Base-by-base conservation (phyloP, 768 basidiomycete genomes). In the Rhizopogon sp. region DNA sequence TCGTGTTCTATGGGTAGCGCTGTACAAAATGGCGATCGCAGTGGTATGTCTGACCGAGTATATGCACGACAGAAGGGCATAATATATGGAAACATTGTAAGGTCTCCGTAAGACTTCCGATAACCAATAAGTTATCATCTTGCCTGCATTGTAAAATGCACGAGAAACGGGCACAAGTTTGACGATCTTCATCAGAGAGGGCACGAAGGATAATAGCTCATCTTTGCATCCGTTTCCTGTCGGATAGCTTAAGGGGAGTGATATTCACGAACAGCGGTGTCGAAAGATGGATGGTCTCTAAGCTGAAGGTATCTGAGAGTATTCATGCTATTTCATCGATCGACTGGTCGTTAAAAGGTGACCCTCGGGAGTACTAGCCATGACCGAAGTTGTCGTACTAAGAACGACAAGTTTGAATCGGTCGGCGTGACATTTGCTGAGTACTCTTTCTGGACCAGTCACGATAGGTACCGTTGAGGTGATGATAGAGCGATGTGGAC, bases 131-230 rank as follows among this genome's bases (percentile, higher is more conserved):
- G 22, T 25, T 20, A 17, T 25, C 3, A 22, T 22, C 56, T 28
- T 62, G 82, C 85, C 20, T 20, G 20, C 20, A 20, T 20, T 2
- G 20, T 2, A 1, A 20, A 77, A 20, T 39, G 77, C 73, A 52
- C 78, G 78, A 11, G 84, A 88, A 13, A 84, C 84, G 66, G 17
- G 66, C 62, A 54, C 84, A 83, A 25, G 63, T 62, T 6, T 55
- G 56, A 6, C 85, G 70, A 50, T 84, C 82, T 49, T 63, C 51
- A 6, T 72, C 60, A 5, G 73, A 70, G 3, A 88, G 67, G 5
- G 67, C 70, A 55, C 79, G 78, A 6, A 90, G 70, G 14, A 84
- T 69, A 31, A 88, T 50, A 4, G 87, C 75, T 67, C 84, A 79
- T 3, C 59, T 64, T 20, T 74, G 62, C 3, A 85, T 80, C 52